These are phyloP conservation scores for Pythium periplocum DNA, from an alignment of 352 stramenopile genomes.

Conservation along the genomic window DNA sequence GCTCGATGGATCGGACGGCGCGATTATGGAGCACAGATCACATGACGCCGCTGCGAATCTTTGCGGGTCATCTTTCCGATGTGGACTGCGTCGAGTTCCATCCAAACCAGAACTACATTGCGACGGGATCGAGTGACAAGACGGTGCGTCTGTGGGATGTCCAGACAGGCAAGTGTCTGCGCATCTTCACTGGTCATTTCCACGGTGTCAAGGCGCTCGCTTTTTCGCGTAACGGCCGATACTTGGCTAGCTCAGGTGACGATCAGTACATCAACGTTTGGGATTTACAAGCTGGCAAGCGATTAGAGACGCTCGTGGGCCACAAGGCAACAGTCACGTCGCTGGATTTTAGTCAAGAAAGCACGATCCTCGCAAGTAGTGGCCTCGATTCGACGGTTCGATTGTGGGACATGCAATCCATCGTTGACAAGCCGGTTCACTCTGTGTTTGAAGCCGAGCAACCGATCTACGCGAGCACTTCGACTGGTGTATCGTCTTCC, in stretches of 20 bases:
- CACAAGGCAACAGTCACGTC: constrained; percentile 73
- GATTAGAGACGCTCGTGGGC: constrained; percentile 77
- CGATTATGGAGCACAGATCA: constrained; percentile 93
- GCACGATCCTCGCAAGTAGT: constrained; percentile 65
- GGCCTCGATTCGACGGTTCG: constrained; percentile 76
- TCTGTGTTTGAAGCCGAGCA: constrained; percentile 6
- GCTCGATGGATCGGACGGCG: constrained; percentile 90
- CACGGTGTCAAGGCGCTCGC: constrained; percentile 83
- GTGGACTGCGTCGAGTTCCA: constrained; percentile 92
- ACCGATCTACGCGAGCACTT: neutral
- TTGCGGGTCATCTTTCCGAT: constrained; percentile 90
- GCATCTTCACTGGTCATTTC: constrained; percentile 90
- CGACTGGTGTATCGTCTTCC: constrained; percentile 5
- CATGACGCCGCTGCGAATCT: constrained; percentile 88
- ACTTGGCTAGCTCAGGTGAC: constrained; percentile 83
- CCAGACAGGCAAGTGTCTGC: constrained; percentile 88
- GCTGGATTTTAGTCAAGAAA: constrained; percentile 76
- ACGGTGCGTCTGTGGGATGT: constrained; percentile 94
- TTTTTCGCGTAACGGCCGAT: constrained; percentile 88
- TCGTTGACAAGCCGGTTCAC: constrained; percentile 38
- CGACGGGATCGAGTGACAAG: constrained; percentile 92
- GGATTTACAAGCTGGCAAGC: constrained; percentile 88
- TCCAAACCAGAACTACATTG: constrained; percentile 95
- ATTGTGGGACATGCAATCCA: constrained; percentile 81
- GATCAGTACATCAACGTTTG: constrained; percentile 92